Evolutionary conservation across 1,139 yeast genomes (phyloP), one percentile per base, ranked within the genome.

Genomic region (Kodamaea ohmeri): DNA sequence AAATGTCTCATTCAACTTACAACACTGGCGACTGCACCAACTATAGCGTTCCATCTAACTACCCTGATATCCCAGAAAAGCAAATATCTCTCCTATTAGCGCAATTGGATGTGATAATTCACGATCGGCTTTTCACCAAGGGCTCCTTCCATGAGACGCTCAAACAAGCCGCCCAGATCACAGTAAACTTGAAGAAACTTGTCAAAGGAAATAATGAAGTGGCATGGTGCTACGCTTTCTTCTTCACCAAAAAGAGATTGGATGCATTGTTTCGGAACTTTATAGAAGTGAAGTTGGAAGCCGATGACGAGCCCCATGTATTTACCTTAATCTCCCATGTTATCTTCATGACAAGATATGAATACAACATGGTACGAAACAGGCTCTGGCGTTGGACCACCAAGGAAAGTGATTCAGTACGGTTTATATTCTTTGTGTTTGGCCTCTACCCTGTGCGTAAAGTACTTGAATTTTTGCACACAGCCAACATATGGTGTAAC

Each of bases 1-100:
- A 26, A 36, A 38, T 31, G 34, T 32, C 35, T 6, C 20, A 22
- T 29, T 22, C 35, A 4, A 26, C 13, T 21, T 34, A 32, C 29
- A 32, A 15, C 22, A 32, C 27, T 22, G 27, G 26, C 26, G 19
- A 31, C 8, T 8, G 9, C 35, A 32, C 28, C 15, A 16, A 6
- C 14, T 29, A n/a, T 8, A 29, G 25, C 15, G 15, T 16, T 19
- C 24, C 24, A n/a, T 16, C 30, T 8, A 16, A 15, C 12, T 27
- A 27, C 16, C 30, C 30, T 12, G 30, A 27, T 6, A 16, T 27
- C 12, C 30, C 30, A 7, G 30, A 27, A 16, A 36, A 35, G 31
- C 34, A 22, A n/a, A 31, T 32, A 15, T 35, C 46, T 4, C 31
- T 34, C 22, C 34, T 26, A 8, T 31, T 38, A 13, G 48, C 48